phyloP scores from a whole-genome alignment of 371 early-diverging fungal genomes.

The Mortierella sp. region DNA sequence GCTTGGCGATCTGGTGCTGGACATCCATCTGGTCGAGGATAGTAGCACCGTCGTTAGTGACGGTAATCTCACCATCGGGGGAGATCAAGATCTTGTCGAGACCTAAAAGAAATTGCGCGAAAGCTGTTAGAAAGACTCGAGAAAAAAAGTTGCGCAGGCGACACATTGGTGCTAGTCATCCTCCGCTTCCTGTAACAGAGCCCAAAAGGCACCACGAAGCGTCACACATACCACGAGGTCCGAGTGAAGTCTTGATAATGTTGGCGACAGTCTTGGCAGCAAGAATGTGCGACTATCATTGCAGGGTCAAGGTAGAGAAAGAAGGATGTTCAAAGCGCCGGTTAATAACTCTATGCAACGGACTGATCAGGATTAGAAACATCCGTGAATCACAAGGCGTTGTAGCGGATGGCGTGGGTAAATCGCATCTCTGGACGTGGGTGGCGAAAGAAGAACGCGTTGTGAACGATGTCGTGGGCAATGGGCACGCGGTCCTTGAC shows the following conservation, averaged over 20 bases:
- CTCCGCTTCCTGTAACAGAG: neutral
- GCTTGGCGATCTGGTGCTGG: conserved; percentile 98
- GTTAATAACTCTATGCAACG: conserved; percentile 6
- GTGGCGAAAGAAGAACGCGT: neutral
- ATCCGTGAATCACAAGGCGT: neutral
- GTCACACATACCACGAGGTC: conserved; percentile 90
- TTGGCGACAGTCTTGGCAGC: conserved; percentile 97
- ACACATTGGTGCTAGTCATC: neutral
- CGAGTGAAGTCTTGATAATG: conserved; percentile 98
- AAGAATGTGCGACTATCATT: conserved; percentile 92
- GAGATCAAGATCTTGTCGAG: conserved; percentile 99
- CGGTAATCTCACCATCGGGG: conserved; percentile 99
- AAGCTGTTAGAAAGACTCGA: conserved; percentile 7
- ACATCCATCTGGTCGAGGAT: conserved; percentile 99
- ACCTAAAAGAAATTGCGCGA: conserved; percentile 63
- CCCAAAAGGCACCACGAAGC: neutral
- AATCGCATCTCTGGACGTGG: conserved; percentile 3
- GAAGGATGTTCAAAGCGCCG: neutral
- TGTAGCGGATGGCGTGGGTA: neutral
- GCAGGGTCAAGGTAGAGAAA: conserved; percentile 27
- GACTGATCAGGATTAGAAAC: conserved; percentile 16
- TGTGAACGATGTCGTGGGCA: neutral
- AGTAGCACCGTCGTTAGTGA: conserved; percentile 99
- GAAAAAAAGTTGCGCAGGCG: neutral
- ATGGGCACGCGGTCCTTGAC: neutral